Evolutionary conservation across 345 rosid genomes (phyloP), one percentile per base, ranked within the genome.

Genomic region (Eucalyptus sp.): DNA sequence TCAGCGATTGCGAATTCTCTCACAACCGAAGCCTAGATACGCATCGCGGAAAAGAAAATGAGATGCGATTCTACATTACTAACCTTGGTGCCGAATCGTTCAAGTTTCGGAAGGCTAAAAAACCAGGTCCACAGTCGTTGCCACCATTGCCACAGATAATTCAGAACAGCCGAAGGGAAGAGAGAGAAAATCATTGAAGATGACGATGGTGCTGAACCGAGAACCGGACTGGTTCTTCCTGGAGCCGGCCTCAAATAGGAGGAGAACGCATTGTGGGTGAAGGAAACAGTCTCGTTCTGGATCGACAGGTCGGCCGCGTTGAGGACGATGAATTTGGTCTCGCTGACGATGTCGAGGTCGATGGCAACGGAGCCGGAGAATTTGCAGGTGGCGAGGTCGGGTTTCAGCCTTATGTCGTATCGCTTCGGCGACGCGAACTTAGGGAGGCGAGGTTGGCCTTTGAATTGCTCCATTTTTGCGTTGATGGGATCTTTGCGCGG

Each of bases 381-480:
- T 18, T 90, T 95, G 92, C 99, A 98, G 81, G 95, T 90, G 87
- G 86, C 46, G 88, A 97, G 97, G 92, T 98, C 97, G 22, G 99
- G 99, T 64, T 89, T 95, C 60, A 98, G 96, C 25, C 89, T 93
- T 89, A 98, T 89, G 81, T 96, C 95, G 95, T 98, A 98, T 18
- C 96, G 97, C 76, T 92, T 96, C 4, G 99, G 99, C 46, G 90
- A 88, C 17, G 97, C 98, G 92, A 98, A 95, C 68, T 93, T 93
- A 9, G 99, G 99, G 22, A 98, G 96, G 80, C 99, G 98, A 88
- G 99, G 92, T 91, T 97, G 96, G 15, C 96, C 94, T 88, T 92
- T 95, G 93, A 98, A 98, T 88, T 94, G 92, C 88, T 96, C 99
- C 99, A 97, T 50, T 43, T 50, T 13, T n/a, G 37, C 87, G 87